Conservation (phyloP, 495 filamentous ascomycete genomes). For the Chaetomium fimeti region DNA sequence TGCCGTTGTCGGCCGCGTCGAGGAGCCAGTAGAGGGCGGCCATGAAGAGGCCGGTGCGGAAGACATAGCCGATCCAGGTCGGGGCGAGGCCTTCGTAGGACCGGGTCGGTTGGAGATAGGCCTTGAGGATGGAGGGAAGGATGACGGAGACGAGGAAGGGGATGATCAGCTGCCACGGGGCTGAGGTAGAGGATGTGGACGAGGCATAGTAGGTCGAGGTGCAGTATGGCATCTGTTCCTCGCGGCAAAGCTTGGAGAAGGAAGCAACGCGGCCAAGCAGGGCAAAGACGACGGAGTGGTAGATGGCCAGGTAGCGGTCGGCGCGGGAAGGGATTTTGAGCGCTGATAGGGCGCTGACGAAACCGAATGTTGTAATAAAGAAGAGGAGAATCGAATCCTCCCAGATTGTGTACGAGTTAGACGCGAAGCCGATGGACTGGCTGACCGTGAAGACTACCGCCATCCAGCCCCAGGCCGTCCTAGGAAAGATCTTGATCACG, state of each 20-base stretch:
- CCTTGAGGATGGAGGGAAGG: constrained; percentile 74
- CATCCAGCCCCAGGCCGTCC: constrained; percentile 83
- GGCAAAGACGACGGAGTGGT: constrained; percentile 82
- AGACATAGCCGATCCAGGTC: constrained; percentile 76
- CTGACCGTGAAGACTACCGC: constrained; percentile 74
- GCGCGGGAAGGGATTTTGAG: constrained; percentile 60
- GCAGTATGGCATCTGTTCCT: constrained; percentile 98
- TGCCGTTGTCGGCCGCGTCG: constrained; percentile 84
- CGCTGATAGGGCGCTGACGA: constrained; percentile 67
- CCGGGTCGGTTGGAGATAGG: constrained; percentile 70
- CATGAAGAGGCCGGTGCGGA: constrained; percentile 73
- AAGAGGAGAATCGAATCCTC: constrained; percentile 94
- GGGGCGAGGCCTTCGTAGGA: constrained; percentile 84
- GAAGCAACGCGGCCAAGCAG: constrained; percentile 78
- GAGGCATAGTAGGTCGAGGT: constrained; percentile 94
- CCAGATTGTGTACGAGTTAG: constrained; percentile 99
- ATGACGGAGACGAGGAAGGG: constrained; percentile 70
- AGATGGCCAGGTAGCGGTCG: constrained; percentile 71
- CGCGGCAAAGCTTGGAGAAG: constrained; percentile 88
- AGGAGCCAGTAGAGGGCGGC: constrained; percentile 83
- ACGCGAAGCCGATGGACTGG: constrained; percentile 87
- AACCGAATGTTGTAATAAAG: constrained; percentile 84
- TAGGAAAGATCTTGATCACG: constrained; percentile 64
- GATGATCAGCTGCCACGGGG: constrained; percentile 82
- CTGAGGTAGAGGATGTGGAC: constrained; percentile 84